These are phyloP conservation scores for Monosporascus cannonballus DNA, from an alignment of 2,329 filamentous ascomycete genomes.

Conservation along the genomic window DNA sequence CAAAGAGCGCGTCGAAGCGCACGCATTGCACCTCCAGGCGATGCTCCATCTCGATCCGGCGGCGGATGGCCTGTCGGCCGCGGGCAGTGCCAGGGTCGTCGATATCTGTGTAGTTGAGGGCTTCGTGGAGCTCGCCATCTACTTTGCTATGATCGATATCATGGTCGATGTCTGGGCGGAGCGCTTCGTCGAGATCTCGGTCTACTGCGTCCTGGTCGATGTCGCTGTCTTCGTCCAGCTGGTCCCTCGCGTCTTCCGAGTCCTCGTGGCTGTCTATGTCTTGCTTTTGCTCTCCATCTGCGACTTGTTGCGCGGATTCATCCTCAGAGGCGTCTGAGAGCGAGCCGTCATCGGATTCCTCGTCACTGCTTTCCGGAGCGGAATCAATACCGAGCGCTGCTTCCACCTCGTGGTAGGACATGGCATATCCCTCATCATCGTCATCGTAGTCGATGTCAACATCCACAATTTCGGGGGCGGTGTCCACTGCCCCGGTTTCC, in stretches of 20 bases:
- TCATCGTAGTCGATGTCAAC: constrained; percentile 10
- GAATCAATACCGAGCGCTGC: constrained; percentile 24
- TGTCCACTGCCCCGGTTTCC: neutral
- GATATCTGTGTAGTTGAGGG: constrained; percentile 13
- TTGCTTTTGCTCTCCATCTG: too few relatives aligned
- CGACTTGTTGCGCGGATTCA: neutral
- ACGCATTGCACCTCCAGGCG: constrained; percentile 19
- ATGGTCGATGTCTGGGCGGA: constrained; percentile 9
- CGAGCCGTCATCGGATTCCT: neutral
- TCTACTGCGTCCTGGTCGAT: constrained; percentile 4
- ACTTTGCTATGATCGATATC: constrained; percentile 4
- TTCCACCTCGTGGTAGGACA: constrained; percentile 42
- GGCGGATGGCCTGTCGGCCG: constrained; percentile 7
- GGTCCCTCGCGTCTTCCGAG: constrained; percentile 5
- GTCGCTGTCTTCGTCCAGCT: constrained; percentile 3
- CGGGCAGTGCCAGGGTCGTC: constrained; percentile 11
- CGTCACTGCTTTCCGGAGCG: neutral
- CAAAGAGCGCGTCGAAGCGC: constrained; percentile 9
- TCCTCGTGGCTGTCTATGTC: neutral
- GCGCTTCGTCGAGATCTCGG: constrained; percentile 10
- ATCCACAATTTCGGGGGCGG: neutral
- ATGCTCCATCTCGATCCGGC: constrained; percentile 20
- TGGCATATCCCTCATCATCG: constrained; percentile 12
- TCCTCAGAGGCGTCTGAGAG: constrained; percentile 1
- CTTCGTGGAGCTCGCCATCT: constrained; percentile 16